These are phyloP conservation scores for Sporobolomyces roseus DNA, from an alignment of 768 basidiomycete genomes.

Conservation along the genomic window DNA sequence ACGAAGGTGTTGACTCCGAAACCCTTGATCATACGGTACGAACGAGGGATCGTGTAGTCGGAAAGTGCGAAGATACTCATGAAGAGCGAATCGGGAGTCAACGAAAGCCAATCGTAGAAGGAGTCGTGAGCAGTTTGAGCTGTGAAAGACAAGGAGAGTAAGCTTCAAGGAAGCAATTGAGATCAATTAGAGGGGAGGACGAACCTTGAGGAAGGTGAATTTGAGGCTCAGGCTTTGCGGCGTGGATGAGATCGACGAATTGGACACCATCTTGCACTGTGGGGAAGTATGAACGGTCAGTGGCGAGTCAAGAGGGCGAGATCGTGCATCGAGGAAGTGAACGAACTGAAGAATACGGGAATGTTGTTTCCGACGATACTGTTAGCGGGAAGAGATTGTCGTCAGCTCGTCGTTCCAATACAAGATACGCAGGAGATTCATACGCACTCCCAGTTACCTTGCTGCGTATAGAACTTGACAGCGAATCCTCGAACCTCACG, in stretches of 20 bases:
- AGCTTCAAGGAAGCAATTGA: background rate
- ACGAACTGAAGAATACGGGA: conserved; percentile 55
- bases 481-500: conserved; percentile 87
- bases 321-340: no score
- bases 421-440: background rate
- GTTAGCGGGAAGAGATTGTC: background rate
- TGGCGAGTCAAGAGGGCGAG: no score
- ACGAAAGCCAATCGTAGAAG: conserved; percentile 72
- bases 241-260: conserved; percentile 80
- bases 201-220: conserved; percentile 17
- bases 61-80: conserved; percentile 81
- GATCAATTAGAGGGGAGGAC: background rate
- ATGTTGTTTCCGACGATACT: conserved; percentile 69
- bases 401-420: background rate
- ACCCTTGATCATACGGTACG: conserved; percentile 87
- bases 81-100: conserved; percentile 55
- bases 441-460: conserved; percentile 60
- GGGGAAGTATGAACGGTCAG: no score
- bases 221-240: conserved; percentile 56
- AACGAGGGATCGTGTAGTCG: conserved; percentile 79
- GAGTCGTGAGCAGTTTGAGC: conserved; percentile 63
- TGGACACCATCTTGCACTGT: conserved; percentile 54
- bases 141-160: conserved; percentile 39
- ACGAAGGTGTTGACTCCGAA: conserved; percentile 70
- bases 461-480: conserved; percentile 71